A percentile compares a stretch with the other conserved stretches of the same genome.
phyloP scores from a whole-genome alignment of 805 yeast genomes.

The Spathaspora sp. region DNA sequence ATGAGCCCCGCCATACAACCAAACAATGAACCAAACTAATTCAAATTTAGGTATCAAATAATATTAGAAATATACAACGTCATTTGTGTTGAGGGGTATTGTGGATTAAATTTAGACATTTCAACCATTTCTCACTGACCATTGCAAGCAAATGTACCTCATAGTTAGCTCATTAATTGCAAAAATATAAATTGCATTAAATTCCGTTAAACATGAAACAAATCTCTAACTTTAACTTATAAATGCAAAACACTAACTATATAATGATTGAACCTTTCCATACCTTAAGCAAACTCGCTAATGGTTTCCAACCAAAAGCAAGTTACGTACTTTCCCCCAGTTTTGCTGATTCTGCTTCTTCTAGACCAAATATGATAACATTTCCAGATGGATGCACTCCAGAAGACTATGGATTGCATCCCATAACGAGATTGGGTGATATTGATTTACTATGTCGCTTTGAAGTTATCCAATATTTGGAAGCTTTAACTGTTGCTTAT shows the following conservation, averaged over 20 bases:
- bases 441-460: constrained; percentile 5
- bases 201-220: too few species aligned
- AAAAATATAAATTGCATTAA: too few species aligned
- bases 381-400: constrained; percentile 8
- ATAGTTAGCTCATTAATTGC: too few species aligned
- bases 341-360: background rate
- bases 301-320: background rate
- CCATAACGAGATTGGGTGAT: constrained; percentile 3
- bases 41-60: background rate
- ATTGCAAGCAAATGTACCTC: background rate
- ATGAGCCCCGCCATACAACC: background rate
- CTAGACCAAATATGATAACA: background rate
- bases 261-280: background rate
- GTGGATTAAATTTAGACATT: background rate
- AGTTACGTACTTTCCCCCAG: background rate
- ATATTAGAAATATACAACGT: too few species aligned
- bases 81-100: background rate
- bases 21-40: background rate
- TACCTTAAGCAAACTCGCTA: background rate
- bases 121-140: background rate
- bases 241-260: too few species aligned
- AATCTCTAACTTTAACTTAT: background rate
- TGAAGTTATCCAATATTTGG: constrained; percentile 8
- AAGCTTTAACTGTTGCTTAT: constrained; percentile 6
- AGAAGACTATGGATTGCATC: constrained; percentile 8